phyloP scores from a whole-genome alignment of 208 protist genomes.

The Polymyxa betae region DNA sequence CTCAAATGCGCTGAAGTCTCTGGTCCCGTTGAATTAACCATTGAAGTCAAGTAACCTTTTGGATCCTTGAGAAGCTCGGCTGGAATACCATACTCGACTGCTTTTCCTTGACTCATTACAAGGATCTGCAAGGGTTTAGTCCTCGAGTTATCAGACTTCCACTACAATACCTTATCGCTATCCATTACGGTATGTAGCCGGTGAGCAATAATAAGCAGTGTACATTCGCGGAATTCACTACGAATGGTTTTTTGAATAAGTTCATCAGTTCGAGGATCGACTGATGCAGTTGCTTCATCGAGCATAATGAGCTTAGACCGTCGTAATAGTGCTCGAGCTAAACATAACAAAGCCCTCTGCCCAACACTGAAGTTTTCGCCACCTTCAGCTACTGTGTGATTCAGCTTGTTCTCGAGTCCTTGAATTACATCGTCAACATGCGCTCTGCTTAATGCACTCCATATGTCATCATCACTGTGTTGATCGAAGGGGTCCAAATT shows the following conservation, averaged over 20 bases:
- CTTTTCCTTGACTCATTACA: not conserved
- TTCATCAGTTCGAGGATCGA: slow-evolving; percentile 78
- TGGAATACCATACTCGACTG: slow-evolving; percentile 18
- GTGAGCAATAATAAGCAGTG: slow-evolving; percentile 91
- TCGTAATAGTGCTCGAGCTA: slow-evolving; percentile 89
- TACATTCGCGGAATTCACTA: slow-evolving; percentile 81
- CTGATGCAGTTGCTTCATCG: slow-evolving; percentile 88
- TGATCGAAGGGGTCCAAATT: slow-evolving; percentile 70
- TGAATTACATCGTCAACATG: slow-evolving; percentile 54
- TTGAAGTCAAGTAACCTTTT: not conserved
- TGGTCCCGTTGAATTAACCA: slow-evolving; percentile 30
- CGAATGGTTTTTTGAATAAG: slow-evolving; percentile 82
- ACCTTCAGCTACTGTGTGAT: slow-evolving; percentile 71
- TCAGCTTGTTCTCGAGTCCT: slow-evolving; percentile 58
- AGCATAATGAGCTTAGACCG: slow-evolving; percentile 75
- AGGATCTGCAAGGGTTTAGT: not conserved
- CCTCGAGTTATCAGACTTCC: not conserved
- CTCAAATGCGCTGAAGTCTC: not conserved
- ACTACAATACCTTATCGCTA: slow-evolving; percentile 62
- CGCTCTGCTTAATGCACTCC: slow-evolving; percentile 67
- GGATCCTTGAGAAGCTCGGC: not conserved
- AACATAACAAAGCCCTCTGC: slow-evolving; percentile 87
- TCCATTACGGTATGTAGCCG: slow-evolving; percentile 85
- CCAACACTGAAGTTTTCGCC: slow-evolving; percentile 88
- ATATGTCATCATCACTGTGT: slow-evolving; percentile 65